These are phyloP conservation scores for Adansonia digitata DNA, from an alignment of 345 rosid species.

Conservation along the genomic window DNA sequence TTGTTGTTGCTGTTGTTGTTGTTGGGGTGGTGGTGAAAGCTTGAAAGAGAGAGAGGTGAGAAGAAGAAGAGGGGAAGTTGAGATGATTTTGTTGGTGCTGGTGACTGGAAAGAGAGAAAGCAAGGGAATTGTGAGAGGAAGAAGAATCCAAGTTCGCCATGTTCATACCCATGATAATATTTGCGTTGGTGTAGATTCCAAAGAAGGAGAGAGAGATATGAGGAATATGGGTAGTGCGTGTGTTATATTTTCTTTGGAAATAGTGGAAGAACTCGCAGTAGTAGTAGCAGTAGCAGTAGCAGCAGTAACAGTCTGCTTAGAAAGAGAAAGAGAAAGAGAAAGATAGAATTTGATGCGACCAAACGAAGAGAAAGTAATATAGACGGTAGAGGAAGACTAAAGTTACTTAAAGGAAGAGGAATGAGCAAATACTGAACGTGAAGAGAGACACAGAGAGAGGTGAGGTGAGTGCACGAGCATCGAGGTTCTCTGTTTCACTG, in stretches of 20 bases:
- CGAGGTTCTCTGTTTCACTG: too few species aligned
- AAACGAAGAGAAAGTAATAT: too few species aligned
- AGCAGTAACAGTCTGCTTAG: not conserved
- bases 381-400: too few species aligned
- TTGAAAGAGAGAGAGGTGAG: constrained; percentile 45
- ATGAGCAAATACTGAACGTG: too few species aligned
- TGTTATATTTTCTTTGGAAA: constrained; percentile 35
- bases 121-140: constrained; percentile 41
- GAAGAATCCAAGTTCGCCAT: constrained; percentile 37
- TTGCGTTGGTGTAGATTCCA: not conserved
- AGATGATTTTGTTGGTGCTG: constrained; percentile 18
- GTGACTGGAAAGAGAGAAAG: constrained; percentile 52
- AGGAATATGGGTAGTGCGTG: not conserved
- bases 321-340: constrained; percentile 21
- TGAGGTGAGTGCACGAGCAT: too few species aligned
- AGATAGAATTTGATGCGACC: too few species aligned
- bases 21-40: constrained; percentile 30
- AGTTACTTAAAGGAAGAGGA: too few species aligned
- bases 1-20: not conserved
- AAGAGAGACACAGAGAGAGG: too few species aligned
- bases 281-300: not conserved
- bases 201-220: constrained; percentile 15
- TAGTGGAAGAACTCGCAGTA: constrained; percentile 22
- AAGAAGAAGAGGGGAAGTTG: constrained; percentile 18
- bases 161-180: constrained; percentile 20